Evolutionary conservation across 768 basidiomycete species (phyloP), one percentile per base, ranked within the genome.

Genomic region (Podaxis pistillaris): DNA sequence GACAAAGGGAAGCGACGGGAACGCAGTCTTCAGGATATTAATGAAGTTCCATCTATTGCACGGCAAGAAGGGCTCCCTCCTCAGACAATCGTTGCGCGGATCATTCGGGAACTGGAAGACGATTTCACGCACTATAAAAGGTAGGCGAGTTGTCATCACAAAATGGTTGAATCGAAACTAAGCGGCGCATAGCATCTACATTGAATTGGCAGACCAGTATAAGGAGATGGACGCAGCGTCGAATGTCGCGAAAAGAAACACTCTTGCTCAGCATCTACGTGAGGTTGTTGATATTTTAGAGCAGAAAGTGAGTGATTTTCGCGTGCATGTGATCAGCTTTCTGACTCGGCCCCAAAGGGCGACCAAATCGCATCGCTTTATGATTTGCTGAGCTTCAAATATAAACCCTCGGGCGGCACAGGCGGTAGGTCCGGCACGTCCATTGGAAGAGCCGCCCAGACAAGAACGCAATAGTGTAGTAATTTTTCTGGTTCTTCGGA

Each of bases 121-220:
- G 96, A 99, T 71, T 98, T 98, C 70, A 86, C 85, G 38, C 93
- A 94, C 75, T 96, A 96, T 73, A 97, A 94, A 76, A 87, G 90
- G 97, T 98, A 66, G 30, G 87, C 78, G 28, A 38, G 17, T 62
- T 51, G 40, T 46, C n/a, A 60, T 33, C 33, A 9, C 8, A 33
- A 33, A 50, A 40, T 41, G 22, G 28, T 60, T 40, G 46, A 56
- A 24, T 63, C 50, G 24, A n/a, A 46, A 60, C 55, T 19, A 64
- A 60, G 60, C 61, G 37, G 17, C 44, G 6, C 49, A 53, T 66
- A 98, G 96, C 67, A 87, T 97, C 53, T 99, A 98, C 68, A 76
- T 88, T 58, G 92, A 94, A 69, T 81, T 98, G 24, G 90, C 96
- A 1, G 94, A 97, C 62, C 91, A 96, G 76, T 99, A 98, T 76